These are phyloP conservation scores for Austroboletus festivus DNA, from an alignment of 768 basidiomycete genomes.

Conservation along the genomic window DNA sequence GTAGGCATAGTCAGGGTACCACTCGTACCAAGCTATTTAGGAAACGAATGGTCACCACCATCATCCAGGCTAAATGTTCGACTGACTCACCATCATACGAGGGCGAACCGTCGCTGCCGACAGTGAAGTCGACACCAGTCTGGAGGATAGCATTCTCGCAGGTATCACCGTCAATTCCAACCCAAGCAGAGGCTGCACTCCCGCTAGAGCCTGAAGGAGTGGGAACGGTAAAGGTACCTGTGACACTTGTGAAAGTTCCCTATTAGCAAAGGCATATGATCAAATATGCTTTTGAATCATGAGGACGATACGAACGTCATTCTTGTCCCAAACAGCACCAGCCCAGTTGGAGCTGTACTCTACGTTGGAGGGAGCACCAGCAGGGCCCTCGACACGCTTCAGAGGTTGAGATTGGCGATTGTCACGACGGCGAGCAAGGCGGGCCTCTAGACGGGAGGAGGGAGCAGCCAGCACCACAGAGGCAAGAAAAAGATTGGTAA, in stretches of 20 bases:
- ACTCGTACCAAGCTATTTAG: constrained; percentile 24
- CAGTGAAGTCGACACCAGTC: constrained; percentile 15
- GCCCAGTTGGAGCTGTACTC: constrained; percentile 2
- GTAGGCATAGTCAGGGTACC: constrained; percentile 15
- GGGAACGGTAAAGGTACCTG: constrained; percentile 11
- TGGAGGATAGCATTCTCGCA: constrained; percentile 16
- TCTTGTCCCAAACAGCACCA: constrained; percentile 1
- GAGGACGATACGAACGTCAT: not conserved
- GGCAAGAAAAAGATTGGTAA: constrained; percentile 6
- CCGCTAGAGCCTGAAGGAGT: not conserved
- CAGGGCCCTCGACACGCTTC: not conserved
- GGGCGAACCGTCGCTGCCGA: not conserved
- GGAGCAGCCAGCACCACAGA: not conserved
- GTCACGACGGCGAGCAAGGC: constrained; percentile 6
- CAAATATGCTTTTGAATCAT: not conserved
- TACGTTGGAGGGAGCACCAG: not conserved
- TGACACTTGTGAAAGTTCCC: constrained; percentile 10
- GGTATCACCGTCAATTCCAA: constrained; percentile 13
- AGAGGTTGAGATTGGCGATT: constrained; percentile 1
- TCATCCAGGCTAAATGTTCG: not conserved
- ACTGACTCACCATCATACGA: constrained; percentile 14
- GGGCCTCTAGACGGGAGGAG: constrained; percentile 4
- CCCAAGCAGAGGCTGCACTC: constrained; percentile 8
- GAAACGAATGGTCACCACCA: not conserved
- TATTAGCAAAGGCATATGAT: constrained; percentile 1